Evolutionary conservation across 108 stramenopile species (phyloP).

Genomic region (Fragilaria crotonensis): DNA sequence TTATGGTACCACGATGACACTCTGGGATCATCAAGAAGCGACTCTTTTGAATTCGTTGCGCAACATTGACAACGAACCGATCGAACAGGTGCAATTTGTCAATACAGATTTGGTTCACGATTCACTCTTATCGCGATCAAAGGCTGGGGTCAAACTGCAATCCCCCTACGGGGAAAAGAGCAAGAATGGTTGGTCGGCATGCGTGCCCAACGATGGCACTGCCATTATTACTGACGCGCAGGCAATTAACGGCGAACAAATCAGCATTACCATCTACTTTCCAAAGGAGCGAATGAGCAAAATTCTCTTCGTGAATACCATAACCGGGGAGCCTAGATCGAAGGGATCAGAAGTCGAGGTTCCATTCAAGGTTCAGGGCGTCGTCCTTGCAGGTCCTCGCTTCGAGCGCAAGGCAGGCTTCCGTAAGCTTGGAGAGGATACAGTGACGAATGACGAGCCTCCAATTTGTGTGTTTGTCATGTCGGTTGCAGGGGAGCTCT

Average conservation of each 20-base stretch:
- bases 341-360: background rate
- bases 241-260: conserved; percentile 4
- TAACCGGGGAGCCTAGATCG: conserved; percentile 13
- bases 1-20: conserved; percentile 50
- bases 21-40: conserved; percentile 68
- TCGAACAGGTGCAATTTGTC: conserved; percentile 30
- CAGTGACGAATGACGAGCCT: background rate
- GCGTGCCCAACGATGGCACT: conserved; percentile 31
- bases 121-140: conserved; percentile 40
- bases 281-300: conserved; percentile 9
- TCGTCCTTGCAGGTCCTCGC: conserved; percentile 7
- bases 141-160: conserved; percentile 32
- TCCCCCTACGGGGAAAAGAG: conserved; percentile 43
- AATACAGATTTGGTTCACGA: conserved; percentile 39
- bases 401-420: conserved; percentile 5
- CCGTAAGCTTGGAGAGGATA: background rate
- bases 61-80: conserved; percentile 7
- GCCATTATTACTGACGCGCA: conserved; percentile 7
- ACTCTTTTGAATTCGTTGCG: conserved; percentile 54
- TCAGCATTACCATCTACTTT: conserved; percentile 17
- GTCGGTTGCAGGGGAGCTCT: background rate
- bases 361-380: conserved; percentile 7
- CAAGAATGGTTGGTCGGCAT: conserved; percentile 20
- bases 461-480: background rate
- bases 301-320: conserved; percentile 20